A percentile compares a stretch with the other conserved stretches of the same genome.
Evolutionary conservation across 1,139 yeast species (phyloP).

Genomic region (Kodamaea alishanica): DNA sequence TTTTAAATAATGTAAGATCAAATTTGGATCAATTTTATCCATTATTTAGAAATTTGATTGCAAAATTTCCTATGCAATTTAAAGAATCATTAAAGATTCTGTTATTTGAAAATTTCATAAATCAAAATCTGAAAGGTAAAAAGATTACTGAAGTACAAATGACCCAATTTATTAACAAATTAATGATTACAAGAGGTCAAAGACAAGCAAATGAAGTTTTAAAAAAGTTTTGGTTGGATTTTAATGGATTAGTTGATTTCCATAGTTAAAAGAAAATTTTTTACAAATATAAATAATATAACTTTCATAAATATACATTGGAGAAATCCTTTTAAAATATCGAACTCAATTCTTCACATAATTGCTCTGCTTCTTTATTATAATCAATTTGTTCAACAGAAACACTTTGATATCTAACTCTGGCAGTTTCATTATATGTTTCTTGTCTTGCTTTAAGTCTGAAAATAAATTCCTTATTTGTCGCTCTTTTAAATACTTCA

Average conservation of each 20-base stretch:
- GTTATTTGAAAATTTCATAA: slow-evolving; percentile 21
- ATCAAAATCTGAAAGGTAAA: slow-evolving; percentile 3
- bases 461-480: slow-evolving; percentile 65
- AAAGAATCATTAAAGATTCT: slow-evolving; percentile 44
- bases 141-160: slow-evolving; percentile 5
- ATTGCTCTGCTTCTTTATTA: slow-evolving; percentile 56
- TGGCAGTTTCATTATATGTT: slow-evolving; percentile 70
- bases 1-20: slow-evolving; percentile 55
- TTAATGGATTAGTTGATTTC: slow-evolving; percentile 49
- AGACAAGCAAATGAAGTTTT: slow-evolving; percentile 55
- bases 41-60: slow-evolving; percentile 50
- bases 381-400: slow-evolving; percentile 56
- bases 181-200: slow-evolving; percentile 63
- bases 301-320: background rate
- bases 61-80: slow-evolving; percentile 47
- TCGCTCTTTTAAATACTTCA: slow-evolving; percentile 64
- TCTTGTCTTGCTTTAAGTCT: slow-evolving; percentile 83
- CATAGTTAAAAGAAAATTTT: slow-evolving; percentile 9
- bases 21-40: slow-evolving; percentile 56
- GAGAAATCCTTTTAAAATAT: slow-evolving; percentile 1
- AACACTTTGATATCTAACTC: slow-evolving; percentile 71
- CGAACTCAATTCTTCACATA: slow-evolving; percentile 46
- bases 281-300: slow-evolving; percentile 4
- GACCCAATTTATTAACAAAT: slow-evolving; percentile 47
- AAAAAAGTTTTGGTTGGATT: slow-evolving; percentile 61